Evolutionary conservation across 2,329 filamentous ascomycete species (phyloP).

Genomic region (Nigrospora sphaerica): DNA sequence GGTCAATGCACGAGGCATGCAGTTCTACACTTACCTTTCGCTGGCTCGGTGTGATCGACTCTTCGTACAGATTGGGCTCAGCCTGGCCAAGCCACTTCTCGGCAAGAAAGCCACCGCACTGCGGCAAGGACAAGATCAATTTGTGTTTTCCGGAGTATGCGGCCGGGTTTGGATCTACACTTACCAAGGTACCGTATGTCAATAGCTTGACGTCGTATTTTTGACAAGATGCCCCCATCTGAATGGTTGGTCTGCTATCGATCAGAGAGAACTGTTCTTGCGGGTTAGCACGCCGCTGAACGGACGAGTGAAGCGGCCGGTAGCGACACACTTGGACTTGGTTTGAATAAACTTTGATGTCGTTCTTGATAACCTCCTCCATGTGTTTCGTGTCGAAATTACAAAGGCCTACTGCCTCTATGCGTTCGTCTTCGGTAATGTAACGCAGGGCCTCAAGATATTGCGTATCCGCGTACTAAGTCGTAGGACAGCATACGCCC

Average conservation of each 20-base stretch:
- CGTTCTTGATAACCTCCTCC: slow-evolving; percentile 14
- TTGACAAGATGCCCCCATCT: slow-evolving; percentile 19
- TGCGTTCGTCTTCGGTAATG: slow-evolving; percentile 16
- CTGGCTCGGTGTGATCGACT: slow-evolving; percentile 26
- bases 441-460: slow-evolving; percentile 25
- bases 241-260: slow-evolving; percentile 20
- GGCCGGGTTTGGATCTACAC: not conserved
- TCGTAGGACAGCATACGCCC: not conserved
- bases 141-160: not conserved
- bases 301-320: not conserved
- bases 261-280: slow-evolving; percentile 22
- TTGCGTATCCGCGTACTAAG: slow-evolving; percentile 23
- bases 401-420: slow-evolving; percentile 24
- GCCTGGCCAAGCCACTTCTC: slow-evolving; percentile 22
- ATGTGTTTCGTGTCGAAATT: slow-evolving; percentile 26
- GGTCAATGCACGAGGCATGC: not conserved
- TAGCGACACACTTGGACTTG: slow-evolving; percentile 22
- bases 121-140: not conserved
- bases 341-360: slow-evolving; percentile 22
- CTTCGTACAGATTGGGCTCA: slow-evolving; percentile 22
- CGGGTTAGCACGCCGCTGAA: not conserved
- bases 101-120: slow-evolving; percentile 28
- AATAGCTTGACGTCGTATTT: slow-evolving; percentile 23
- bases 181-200: slow-evolving; percentile 26
- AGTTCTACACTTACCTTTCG: slow-evolving; percentile 16